These are phyloP conservation scores for Pythium utonaiense DNA, from an alignment of 352 stramenopile species.

Conservation along the genomic window DNA sequence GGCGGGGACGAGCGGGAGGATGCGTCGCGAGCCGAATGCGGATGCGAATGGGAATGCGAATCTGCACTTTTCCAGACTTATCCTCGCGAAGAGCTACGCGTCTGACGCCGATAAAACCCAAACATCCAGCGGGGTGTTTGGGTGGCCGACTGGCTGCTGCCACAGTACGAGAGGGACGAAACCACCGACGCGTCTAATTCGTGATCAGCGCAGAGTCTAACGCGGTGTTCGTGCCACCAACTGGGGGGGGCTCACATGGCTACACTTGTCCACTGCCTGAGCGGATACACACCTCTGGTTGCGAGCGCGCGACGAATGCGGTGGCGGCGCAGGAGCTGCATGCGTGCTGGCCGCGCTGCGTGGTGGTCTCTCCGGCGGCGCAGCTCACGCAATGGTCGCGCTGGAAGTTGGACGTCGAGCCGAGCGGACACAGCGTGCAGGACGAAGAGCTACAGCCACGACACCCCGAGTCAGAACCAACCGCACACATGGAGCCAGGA, in stretches of 20 bases:
- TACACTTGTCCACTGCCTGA: background rate
- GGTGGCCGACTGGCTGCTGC: background rate
- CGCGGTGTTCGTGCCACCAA: background rate
- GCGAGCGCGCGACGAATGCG: slow-evolving; percentile 20
- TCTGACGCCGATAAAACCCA: background rate
- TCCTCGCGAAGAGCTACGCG: background rate
- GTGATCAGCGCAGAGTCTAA: background rate
- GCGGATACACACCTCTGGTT: slow-evolving; percentile 13
- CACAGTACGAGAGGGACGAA: background rate
- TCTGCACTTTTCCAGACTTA: background rate
- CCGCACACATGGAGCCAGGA: background rate
- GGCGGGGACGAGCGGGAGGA: background rate
- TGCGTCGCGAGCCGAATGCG: too few relatives aligned
- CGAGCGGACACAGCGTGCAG: slow-evolving; percentile 40
- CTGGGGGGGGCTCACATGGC: background rate
- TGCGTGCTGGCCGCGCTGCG: slow-evolving; percentile 35
- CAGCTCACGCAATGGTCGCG: slow-evolving; percentile 55
- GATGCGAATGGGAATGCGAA: background rate
- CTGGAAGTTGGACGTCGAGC: slow-evolving; percentile 49
- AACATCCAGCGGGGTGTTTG: background rate
- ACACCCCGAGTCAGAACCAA: too few relatives aligned
- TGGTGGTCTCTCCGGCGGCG: slow-evolving; percentile 35
- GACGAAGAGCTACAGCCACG: slow-evolving; percentile 32
- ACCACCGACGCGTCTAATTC: background rate
- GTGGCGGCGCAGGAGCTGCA: slow-evolving; percentile 43